Evolutionary conservation across 2,329 filamentous ascomycete genomes (phyloP), one percentile per base, ranked within the genome.

Genomic region (Fusarium chuoi): DNA sequence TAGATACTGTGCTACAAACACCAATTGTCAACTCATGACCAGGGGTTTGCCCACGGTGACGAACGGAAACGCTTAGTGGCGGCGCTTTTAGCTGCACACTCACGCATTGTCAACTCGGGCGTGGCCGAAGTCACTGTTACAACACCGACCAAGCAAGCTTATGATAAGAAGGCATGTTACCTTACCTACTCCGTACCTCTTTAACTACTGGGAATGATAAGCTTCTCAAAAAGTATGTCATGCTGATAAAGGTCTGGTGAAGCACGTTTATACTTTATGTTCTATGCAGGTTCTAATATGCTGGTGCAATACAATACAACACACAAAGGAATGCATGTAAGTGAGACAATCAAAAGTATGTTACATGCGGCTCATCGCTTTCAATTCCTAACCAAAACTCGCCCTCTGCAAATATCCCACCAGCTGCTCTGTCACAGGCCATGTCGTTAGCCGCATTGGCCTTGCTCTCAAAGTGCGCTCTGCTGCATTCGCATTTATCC

Each of bases 381-480:
- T 51, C 52, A 41, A 55, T 39, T 39, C 42, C 49, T 71, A 65
- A 35, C 59, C 45, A 45, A 59, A 68, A 68, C 65, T 68, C 45
- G 65, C 54, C 13, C 46, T 68, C 46, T 71, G 65, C 56, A 54
- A 35, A 71, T 73, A 76, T 51, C 42, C 61, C 51, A 63, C 59
- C 55, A 60, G 73, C 49, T 68, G 48, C 36, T 69, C 63, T 38
- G 63, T 55, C n/a, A 73, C 61, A 56, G 75, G 62, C 75, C 70
- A 77, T 62, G 72, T 46, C 48, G 67, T 54, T 49, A 71, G 38
- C 62, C 72, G 71, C 54, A 48, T 62, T 44, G 70, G 63, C 35
- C 58, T 68, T 36, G 67, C 62, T 48, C 42, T 67, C 36, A 67
- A 42, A 39, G 46, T 59, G 59, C 46, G 33, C n/a, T 52, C 54